Conservation (phyloP, 768 basidiomycete genomes). For the Podaxis sp. region DNA sequence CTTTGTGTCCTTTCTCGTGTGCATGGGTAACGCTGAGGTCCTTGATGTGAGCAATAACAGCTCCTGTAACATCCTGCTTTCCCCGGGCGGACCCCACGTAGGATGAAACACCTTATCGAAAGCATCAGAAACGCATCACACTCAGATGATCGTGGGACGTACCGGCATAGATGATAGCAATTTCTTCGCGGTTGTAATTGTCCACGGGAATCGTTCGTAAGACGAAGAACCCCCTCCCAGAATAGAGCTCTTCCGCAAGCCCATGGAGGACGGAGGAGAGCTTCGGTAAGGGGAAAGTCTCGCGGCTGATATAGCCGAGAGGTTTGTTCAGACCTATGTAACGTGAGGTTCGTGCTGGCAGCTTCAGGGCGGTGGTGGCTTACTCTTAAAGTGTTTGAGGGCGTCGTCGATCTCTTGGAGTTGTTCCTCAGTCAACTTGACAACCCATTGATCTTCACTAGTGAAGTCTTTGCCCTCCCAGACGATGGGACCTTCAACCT, state of each 20-base stretch:
- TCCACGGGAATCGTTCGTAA: conserved; percentile 44
- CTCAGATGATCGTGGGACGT: not conserved
- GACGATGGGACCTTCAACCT: conserved; percentile 38
- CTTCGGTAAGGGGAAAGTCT: conserved; percentile 45
- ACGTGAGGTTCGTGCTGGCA: not conserved
- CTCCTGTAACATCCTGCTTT: conserved; percentile 23
- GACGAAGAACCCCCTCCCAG: conserved; percentile 48
- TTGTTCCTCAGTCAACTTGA: conserved; percentile 30
- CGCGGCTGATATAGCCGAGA: conserved; percentile 28
- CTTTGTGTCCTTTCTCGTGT: conserved; percentile 34
- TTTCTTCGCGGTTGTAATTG: conserved; percentile 36
- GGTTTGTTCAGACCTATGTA: conserved; percentile 17
- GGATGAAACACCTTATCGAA: conserved; percentile 18
- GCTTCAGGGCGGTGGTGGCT: not conserved
- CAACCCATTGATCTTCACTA: conserved; percentile 42
- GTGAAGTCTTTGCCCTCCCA: conserved; percentile 46
- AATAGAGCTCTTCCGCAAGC: conserved; percentile 40
- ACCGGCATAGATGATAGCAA: conserved; percentile 43
- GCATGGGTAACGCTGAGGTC: conserved; percentile 34
- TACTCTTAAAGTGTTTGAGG: conserved; percentile 38
- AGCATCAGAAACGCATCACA: not conserved
- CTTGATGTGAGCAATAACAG: conserved; percentile 45
- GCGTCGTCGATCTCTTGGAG: conserved; percentile 39
- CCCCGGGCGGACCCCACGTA: conserved; percentile 18
- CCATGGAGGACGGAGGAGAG: conserved; percentile 32